Evolutionary conservation across 2,329 filamentous ascomycete genomes (phyloP).

Genomic region (Claviceps capensis): DNA sequence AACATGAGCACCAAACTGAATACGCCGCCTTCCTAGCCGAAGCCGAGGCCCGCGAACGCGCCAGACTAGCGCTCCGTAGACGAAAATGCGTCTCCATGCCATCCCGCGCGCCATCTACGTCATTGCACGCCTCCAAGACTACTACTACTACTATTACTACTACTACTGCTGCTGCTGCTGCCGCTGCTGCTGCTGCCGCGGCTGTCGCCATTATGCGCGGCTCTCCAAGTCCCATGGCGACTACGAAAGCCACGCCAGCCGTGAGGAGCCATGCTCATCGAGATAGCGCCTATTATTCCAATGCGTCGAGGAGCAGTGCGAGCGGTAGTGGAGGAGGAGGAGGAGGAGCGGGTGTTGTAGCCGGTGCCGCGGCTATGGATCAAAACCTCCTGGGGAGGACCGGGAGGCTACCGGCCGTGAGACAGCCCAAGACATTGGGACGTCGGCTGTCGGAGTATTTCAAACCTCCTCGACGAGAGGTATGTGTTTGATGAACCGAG

Average conservation of each 20-base stretch:
- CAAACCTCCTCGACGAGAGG: slow-evolving; percentile 5
- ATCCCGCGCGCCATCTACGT: not conserved
- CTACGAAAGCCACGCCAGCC: not conserved
- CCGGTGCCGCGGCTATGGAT: no score
- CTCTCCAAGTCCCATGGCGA: not conserved
- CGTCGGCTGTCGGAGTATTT: slow-evolving; percentile 9
- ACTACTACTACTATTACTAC: no score
- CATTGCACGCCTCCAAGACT: not conserved
- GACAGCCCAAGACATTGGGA: slow-evolving; percentile 6
- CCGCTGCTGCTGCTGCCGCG: not conserved
- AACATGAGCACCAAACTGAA: slow-evolving; percentile 6
- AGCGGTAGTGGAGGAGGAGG: not conserved
- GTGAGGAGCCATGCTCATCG: not conserved
- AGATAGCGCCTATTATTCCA: slow-evolving; percentile 7
- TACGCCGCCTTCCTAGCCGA: slow-evolving; percentile 13
- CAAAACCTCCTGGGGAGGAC: no score
- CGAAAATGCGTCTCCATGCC: not conserved
- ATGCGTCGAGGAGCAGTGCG: slow-evolving; percentile 3
- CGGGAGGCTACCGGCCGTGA: not conserved
- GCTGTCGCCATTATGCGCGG: not conserved
- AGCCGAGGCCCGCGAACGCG: slow-evolving; percentile 8
- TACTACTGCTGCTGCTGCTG: not conserved
- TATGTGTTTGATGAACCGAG: not conserved
- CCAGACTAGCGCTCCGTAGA: slow-evolving; percentile 1
- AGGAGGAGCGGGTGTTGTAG: no score